phyloP scores from a whole-genome alignment of 2,329 filamentous ascomycete genomes.

The Pseudogymnoascus sp. region DNA sequence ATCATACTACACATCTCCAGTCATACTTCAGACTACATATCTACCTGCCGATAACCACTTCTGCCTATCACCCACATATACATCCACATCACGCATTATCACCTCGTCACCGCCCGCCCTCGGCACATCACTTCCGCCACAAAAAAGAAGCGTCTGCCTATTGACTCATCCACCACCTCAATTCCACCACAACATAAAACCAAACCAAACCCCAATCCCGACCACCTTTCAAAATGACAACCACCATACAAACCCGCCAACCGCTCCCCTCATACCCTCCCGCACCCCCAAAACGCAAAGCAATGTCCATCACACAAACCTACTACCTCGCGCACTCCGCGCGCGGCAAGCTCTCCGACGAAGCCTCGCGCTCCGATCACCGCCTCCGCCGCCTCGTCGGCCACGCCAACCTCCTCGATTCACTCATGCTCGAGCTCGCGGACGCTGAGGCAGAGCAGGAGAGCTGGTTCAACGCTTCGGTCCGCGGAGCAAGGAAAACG shows the following conservation, averaged over 20 bases:
- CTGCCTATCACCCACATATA: background rate
- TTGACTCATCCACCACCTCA: background rate
- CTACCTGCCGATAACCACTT: background rate
- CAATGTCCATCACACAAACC: conserved; percentile 96
- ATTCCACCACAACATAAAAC: background rate
- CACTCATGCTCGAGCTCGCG: conserved; percentile 83
- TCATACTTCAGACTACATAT: background rate
- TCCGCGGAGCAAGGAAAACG: conserved; percentile 59
- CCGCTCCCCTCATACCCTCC: conserved; percentile 37
- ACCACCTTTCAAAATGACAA: conserved; percentile 9
- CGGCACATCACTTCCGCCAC: background rate
- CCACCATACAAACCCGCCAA: conserved; percentile 28
- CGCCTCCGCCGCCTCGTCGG: conserved; percentile 91
- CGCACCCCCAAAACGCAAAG: conserved; percentile 53
- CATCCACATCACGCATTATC: conserved; percentile 4
- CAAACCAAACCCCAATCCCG: background rate
- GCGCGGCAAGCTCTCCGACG: conserved; percentile 86
- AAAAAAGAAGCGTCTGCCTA: background rate
- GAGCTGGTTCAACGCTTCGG: conserved; percentile 94
- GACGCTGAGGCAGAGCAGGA: conserved; percentile 94
- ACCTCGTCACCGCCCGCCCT: background rate
- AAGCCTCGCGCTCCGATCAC: conserved; percentile 86
- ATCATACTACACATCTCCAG: background rate
- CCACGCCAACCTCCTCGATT: conserved; percentile 96
- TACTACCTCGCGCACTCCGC: conserved; percentile 98